These are phyloP conservation scores for Exobasidium cylindrosporum DNA, from an alignment of 1,284 basidiomycete species.

Conservation along the genomic window DNA sequence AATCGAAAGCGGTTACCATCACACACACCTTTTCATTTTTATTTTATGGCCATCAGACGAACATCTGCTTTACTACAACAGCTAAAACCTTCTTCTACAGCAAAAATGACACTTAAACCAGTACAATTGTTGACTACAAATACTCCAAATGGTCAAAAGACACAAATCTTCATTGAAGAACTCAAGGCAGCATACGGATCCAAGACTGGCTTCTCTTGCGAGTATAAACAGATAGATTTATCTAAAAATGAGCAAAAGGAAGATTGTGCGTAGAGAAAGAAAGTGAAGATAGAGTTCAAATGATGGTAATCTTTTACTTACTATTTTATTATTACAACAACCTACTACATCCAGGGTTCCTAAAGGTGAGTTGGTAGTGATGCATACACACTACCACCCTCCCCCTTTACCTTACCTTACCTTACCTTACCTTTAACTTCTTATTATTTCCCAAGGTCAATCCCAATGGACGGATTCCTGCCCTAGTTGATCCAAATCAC, in stretches of 20 bases:
- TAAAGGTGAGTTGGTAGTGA: conserved; percentile 18
- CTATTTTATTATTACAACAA: too few relatives aligned
- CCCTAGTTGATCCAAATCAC: conserved; percentile 33
- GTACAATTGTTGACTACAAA: conserved; percentile 34
- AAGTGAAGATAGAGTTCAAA: too few relatives aligned
- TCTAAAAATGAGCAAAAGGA: conserved; percentile 32
- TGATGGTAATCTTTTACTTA: neutral
- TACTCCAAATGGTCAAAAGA: conserved; percentile 27
- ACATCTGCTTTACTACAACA: neutral
- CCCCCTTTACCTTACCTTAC: too few relatives aligned
- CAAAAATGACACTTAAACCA: conserved; percentile 19
- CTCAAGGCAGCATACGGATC: conserved; percentile 26
- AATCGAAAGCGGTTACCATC: too few relatives aligned
- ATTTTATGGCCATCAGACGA: neutral
- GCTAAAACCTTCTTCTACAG: neutral
- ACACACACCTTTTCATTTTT: too few relatives aligned
- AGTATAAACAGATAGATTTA: conserved; percentile 16
- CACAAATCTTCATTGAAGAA: conserved; percentile 22
- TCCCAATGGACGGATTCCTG: conserved; percentile 49
- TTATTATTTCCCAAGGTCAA: conserved; percentile 39
- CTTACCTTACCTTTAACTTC: neutral
- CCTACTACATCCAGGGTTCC: conserved; percentile 23
- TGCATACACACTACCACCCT: too few relatives aligned
- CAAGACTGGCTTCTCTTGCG: conserved; percentile 28
- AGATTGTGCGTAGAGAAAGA: conserved; percentile 19